A percentile compares a stretch with the other conserved stretches of the same genome.
These are phyloP conservation scores for Coemansia sp. DNA, from an alignment of 192 early-diverging fungal genomes.

Conservation along the genomic window DNA sequence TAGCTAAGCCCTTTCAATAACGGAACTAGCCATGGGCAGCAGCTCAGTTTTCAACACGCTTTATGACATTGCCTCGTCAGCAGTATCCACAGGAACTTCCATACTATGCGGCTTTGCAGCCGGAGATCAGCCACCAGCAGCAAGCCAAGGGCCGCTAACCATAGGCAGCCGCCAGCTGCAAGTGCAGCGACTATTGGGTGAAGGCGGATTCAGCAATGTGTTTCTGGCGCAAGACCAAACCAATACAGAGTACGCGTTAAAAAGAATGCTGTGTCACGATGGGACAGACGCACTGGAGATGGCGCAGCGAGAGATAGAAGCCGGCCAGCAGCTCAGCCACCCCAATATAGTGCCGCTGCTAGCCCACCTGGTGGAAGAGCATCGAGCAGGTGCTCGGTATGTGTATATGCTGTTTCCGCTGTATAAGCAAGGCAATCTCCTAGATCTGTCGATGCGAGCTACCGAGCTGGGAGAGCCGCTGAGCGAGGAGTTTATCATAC, in stretches of 20 bases:
- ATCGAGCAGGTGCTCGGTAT: slow-evolving; percentile 8
- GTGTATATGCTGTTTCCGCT: slow-evolving; percentile 74
- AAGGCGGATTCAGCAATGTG: slow-evolving; percentile 75
- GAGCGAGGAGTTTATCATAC: slow-evolving; percentile 59
- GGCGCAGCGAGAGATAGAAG: slow-evolving; percentile 68
- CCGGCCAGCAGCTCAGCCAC: slow-evolving; percentile 64
- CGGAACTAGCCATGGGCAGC: too few species aligned
- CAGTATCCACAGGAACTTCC: too few species aligned
- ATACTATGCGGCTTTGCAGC: too few species aligned
- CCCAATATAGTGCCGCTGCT: slow-evolving; percentile 59
- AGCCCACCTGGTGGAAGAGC: slow-evolving; percentile 21
- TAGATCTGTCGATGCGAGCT: slow-evolving; percentile 57
- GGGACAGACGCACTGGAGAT: slow-evolving; percentile 59
- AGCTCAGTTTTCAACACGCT: neutral
- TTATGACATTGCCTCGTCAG: neutral
- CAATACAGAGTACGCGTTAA: slow-evolving; percentile 58
- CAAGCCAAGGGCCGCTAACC: too few species aligned
- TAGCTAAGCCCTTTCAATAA: too few species aligned
- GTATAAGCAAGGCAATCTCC: slow-evolving; percentile 57
- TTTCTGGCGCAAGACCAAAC: slow-evolving; percentile 59
- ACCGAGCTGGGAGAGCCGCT: slow-evolving; percentile 53
- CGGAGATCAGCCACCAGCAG: too few species aligned
- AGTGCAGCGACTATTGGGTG: slow-evolving; percentile 62
- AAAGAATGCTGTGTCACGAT: slow-evolving; percentile 64
- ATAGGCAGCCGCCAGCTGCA: slow-evolving; percentile 61